phyloP scores from a whole-genome alignment of 2,329 filamentous ascomycete genomes.

The Kalaharituber pfeilii region DNA sequence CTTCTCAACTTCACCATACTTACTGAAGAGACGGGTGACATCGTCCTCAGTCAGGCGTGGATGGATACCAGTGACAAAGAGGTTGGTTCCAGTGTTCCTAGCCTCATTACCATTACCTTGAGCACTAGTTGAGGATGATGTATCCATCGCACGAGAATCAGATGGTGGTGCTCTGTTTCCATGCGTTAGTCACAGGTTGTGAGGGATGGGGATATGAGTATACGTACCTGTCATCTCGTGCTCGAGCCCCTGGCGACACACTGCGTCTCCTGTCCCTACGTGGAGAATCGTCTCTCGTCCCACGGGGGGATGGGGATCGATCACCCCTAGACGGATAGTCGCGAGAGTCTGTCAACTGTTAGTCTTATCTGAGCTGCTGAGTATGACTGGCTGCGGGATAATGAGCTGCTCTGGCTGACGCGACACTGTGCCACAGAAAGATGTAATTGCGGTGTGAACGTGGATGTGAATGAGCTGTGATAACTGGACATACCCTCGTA shows the following conservation, averaged over 20 bases:
- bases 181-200: neutral
- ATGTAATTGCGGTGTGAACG: neutral
- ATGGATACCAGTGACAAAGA: slow-evolving; percentile 97
- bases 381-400: too few relatives aligned
- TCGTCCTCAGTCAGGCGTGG: slow-evolving; percentile 78
- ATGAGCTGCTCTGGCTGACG: too few relatives aligned
- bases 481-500: slow-evolving; percentile 45
- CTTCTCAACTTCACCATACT: slow-evolving; percentile 96
- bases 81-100: slow-evolving; percentile 85
- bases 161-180: slow-evolving; percentile 18
- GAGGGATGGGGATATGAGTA: neutral
- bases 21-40: slow-evolving; percentile 89
- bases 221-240: slow-evolving; percentile 29
- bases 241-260: slow-evolving; percentile 44
- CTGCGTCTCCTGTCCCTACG: slow-evolving; percentile 38
- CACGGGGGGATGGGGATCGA: slow-evolving; percentile 49
- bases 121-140: slow-evolving; percentile 32
- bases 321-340: slow-evolving; percentile 36
- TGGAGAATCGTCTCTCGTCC: slow-evolving; percentile 33
- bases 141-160: slow-evolving; percentile 28
- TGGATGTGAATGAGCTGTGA: too few relatives aligned
- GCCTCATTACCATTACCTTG: slow-evolving; percentile 42
- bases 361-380: too few relatives aligned
- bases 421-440: too few relatives aligned
- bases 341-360: slow-evolving; percentile 16